Evolutionary conservation across 768 basidiomycete genomes (phyloP).

Genomic region (Sarcomyxa edulis): DNA sequence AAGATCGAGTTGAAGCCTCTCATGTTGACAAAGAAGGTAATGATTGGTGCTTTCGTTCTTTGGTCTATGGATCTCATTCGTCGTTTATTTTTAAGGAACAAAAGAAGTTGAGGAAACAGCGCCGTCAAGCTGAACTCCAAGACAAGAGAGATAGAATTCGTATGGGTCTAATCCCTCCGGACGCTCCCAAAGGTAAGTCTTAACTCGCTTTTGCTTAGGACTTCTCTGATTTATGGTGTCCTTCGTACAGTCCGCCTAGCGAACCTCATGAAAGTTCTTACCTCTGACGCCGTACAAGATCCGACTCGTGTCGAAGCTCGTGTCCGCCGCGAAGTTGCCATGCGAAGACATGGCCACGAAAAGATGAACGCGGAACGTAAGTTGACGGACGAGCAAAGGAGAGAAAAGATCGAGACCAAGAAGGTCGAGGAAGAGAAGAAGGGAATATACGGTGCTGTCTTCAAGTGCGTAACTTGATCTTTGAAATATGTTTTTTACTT

Average conservation of each 20-base stretch:
- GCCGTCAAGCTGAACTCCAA: conserved; percentile 82
- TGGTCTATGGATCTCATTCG: too few relatives aligned
- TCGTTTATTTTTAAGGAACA: conserved; percentile 57
- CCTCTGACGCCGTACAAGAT: conserved; percentile 94
- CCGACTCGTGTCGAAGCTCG: conserved; percentile 97
- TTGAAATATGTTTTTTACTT: conserved; percentile 5
- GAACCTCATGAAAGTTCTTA: conserved; percentile 97
- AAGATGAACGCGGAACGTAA: conserved; percentile 92
- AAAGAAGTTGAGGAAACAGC: conserved; percentile 95
- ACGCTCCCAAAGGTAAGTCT: conserved; percentile 82
- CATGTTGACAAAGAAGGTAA: conserved; percentile 88
- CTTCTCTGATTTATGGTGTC: neutral
- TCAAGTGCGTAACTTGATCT: conserved; percentile 81
- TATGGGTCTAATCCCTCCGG: conserved; percentile 94
- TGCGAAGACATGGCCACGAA: conserved; percentile 84
- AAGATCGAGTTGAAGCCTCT: conserved; percentile 75
- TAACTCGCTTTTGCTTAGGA: neutral
- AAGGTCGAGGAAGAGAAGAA: conserved; percentile 86
- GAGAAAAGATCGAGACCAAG: conserved; percentile 84
- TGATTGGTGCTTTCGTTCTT: too few relatives aligned
- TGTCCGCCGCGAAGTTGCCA: conserved; percentile 88
- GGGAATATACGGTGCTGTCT: conserved; percentile 78
- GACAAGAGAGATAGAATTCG: conserved; percentile 93
- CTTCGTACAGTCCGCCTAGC: conserved; percentile 75
- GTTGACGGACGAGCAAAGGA: conserved; percentile 83